Evolutionary conservation across 116 monocot species (phyloP).

Genomic region (Zostera marina): DNA sequence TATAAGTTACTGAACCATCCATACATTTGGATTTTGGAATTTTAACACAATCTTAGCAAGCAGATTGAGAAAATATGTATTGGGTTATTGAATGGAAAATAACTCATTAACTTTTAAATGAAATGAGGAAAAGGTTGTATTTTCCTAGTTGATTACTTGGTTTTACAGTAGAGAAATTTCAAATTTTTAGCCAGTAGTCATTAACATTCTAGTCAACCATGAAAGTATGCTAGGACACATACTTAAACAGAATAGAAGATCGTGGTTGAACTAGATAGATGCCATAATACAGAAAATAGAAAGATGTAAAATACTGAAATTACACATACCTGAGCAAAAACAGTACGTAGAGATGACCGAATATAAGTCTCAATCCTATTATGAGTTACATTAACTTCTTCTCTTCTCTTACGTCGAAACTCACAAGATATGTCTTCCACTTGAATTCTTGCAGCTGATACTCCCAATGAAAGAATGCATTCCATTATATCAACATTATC

Average conservation of each 20-base stretch:
- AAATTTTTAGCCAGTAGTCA: too few species aligned
- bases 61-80: too few species aligned
- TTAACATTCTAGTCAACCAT: too few species aligned
- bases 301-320: neutral
- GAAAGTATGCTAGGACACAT: too few species aligned
- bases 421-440: conserved; percentile 85
- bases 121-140: too few species aligned
- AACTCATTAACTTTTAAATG: too few species aligned
- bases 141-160: too few species aligned
- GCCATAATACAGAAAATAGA: neutral
- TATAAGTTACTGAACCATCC: too few species aligned
- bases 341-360: conserved; percentile 25
- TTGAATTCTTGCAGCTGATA: conserved; percentile 54
- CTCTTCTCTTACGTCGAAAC: conserved; percentile 62
- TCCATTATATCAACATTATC: conserved; percentile 62
- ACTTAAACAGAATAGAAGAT: neutral
- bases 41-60: too few species aligned
- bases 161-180: too few species aligned
- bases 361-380: conserved; percentile 27
- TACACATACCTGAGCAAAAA: conserved; percentile 24
- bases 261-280: neutral
- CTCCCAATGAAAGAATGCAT: conserved; percentile 59
- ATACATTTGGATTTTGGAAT: too few species aligned
- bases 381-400: conserved; percentile 53
- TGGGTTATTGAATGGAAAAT: too few species aligned